A percentile compares a stretch with the other conserved stretches of the same genome.
Evolutionary conservation across 2,329 filamentous ascomycete species (phyloP).

Genomic region (Fusarium chlamydosporum): DNA sequence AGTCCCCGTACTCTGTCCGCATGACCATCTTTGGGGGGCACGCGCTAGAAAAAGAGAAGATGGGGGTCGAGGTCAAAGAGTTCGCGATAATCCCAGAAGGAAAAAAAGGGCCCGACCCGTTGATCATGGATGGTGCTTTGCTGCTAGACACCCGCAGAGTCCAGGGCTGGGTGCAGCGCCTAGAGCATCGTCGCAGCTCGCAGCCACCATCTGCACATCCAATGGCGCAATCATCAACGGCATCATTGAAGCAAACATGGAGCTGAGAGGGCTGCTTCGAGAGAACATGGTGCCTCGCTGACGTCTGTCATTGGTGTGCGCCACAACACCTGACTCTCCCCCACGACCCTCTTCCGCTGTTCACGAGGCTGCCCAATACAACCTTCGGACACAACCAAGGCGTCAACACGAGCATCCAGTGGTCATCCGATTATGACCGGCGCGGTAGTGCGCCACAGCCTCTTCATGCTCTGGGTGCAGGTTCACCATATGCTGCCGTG

Average conservation of each 20-base stretch:
- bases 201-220: slow-evolving; percentile 42
- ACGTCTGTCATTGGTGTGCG: slow-evolving; percentile 55
- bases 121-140: slow-evolving; percentile 5
- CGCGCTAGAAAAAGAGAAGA: slow-evolving; percentile 31
- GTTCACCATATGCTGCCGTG: slow-evolving; percentile 59
- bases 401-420: slow-evolving; percentile 46
- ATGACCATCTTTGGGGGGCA: slow-evolving; percentile 40
- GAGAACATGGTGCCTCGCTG: slow-evolving; percentile 44
- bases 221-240: slow-evolving; percentile 47
- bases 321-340: slow-evolving; percentile 57
- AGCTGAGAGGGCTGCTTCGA: slow-evolving; percentile 31
- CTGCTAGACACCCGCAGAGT: slow-evolving; percentile 13
- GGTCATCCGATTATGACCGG: slow-evolving; percentile 45
- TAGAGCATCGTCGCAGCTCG: slow-evolving; percentile 32
- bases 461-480: slow-evolving; percentile 59
- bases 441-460: slow-evolving; percentile 31
- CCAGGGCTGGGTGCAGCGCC: slow-evolving; percentile 22
- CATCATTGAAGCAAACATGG: slow-evolving; percentile 28
- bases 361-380: slow-evolving; percentile 55
- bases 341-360: slow-evolving; percentile 50
- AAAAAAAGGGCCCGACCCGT: slow-evolving; percentile 18
- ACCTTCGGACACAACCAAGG: slow-evolving; percentile 39
- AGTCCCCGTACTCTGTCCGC: slow-evolving; percentile 44
- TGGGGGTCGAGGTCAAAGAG: slow-evolving; percentile 16
- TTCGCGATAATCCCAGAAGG: slow-evolving; percentile 30